Evolutionary conservation across 352 stramenopile genomes (phyloP).

Genomic region (Pythium biforme): DNA sequence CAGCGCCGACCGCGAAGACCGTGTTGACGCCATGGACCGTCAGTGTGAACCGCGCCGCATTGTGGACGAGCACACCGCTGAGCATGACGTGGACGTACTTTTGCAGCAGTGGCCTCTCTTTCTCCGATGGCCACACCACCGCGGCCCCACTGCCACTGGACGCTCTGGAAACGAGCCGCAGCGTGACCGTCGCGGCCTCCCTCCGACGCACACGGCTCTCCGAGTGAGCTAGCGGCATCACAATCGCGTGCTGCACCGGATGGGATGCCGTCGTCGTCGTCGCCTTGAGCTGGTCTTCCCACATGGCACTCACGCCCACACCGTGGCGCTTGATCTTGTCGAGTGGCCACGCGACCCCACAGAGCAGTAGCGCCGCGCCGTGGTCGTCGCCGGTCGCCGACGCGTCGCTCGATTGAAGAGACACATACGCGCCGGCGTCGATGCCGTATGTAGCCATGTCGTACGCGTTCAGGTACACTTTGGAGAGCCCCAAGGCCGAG

Average conservation of each 20-base stretch:
- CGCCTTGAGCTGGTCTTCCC: conserved; percentile 55
- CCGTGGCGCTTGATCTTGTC: conserved; percentile 65
- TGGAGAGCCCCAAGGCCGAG: conserved; percentile 55
- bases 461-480: conserved; percentile 62
- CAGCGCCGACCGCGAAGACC: conserved; percentile 42
- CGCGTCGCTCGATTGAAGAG: conserved; percentile 21
- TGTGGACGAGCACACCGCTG: conserved; percentile 57
- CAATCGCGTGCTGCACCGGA: conserved; percentile 21
- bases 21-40: conserved; percentile 58
- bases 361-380: conserved; percentile 40
- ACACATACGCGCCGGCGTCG: conserved; percentile 40
- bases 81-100: conserved; percentile 68
- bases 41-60: conserved; percentile 48
- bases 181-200: conserved; percentile 28
- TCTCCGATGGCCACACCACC: conserved; percentile 40
- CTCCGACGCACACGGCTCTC: conserved; percentile 14
- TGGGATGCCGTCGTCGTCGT: no score
- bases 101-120: conserved; percentile 50
- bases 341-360: conserved; percentile 66
- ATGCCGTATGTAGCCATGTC: conserved; percentile 48
- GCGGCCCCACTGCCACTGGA: conserved; percentile 19
- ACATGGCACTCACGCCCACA: conserved; percentile 71
- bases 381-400: not conserved
- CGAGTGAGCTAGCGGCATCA: conserved; percentile 25
- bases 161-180: conserved; percentile 41